A percentile compares a stretch with the other conserved stretches of the same genome.
These are phyloP conservation scores for Leccinum longicurvipes DNA, from an alignment of 768 basidiomycete species.

Conservation along the genomic window DNA sequence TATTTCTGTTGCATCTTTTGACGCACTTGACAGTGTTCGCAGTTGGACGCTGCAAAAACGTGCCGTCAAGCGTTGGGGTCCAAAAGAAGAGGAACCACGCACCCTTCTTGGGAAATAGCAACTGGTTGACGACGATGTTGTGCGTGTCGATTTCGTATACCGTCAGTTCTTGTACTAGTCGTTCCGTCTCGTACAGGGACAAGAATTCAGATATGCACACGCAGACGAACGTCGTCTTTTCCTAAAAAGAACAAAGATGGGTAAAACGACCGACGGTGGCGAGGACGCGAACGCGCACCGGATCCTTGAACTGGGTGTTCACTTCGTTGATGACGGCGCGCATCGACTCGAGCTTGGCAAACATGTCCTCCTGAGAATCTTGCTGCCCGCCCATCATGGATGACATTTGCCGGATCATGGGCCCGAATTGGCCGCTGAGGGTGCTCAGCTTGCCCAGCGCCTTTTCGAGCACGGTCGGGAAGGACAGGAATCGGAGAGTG, in stretches of 20 bases:
- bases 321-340: constrained; percentile 96
- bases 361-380: constrained; percentile 96
- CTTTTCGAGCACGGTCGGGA: constrained; percentile 96
- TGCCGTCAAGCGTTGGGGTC: neutral
- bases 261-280: neutral
- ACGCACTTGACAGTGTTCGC: constrained; percentile 92
- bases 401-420: constrained; percentile 96
- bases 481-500: constrained; percentile 97
- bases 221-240: constrained; percentile 98
- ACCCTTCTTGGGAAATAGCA: constrained; percentile 92
- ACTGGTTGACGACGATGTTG: constrained; percentile 97
- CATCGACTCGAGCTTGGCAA: constrained; percentile 97
- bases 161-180: constrained; percentile 94
- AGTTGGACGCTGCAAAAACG: constrained; percentile 66
- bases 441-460: constrained; percentile 92
- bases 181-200: constrained; percentile 97
- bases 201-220: constrained; percentile 99
- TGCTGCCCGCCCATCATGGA: constrained; percentile 93
- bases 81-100: constrained; percentile 25
- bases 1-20: constrained; percentile 99
- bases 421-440: constrained; percentile 92
- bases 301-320: constrained; percentile 98
- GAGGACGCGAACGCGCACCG: constrained; percentile 50
- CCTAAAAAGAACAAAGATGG: constrained; percentile 42
- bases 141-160: constrained; percentile 96